Evolutionary conservation across 2,329 filamentous ascomycete genomes (phyloP), one percentile per base, ranked within the genome.

Genomic region (Aspergillus costaricaensis): DNA sequence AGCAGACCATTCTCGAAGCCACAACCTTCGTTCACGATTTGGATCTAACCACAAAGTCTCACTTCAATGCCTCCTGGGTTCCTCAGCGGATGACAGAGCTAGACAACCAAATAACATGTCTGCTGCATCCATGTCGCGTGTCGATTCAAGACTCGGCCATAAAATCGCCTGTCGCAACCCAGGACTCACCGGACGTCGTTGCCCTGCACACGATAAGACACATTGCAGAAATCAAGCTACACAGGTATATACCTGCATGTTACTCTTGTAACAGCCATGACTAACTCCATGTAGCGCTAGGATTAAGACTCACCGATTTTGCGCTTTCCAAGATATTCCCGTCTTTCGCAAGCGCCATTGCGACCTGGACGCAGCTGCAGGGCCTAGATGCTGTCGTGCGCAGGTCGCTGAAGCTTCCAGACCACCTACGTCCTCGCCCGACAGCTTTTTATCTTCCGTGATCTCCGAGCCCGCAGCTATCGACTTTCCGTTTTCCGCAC

Each of bases 241-340:
- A 65, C 48, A 67, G 61, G 66, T 67, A 60, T 15, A 47, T 38
- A 17, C 15, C 43, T 5, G 14, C 32, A 36, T 6, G 12, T 4
- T n/a, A 2, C 7, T 2, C 23, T 36, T 5, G 7, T n/a, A 10
- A 3, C 43, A 25, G 41, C 2, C 36, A 21, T 19, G 43, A n/a
- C 57, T 38, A 4, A 59, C n/a, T 23, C 14, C 32, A 14, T 43
- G 14, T 25, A 74, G 70, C 36, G 70, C 71, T 15, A 63, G 68
- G n/a, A 71, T 74, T 27, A 74, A 73, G 58, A 55, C 68, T 4
- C 69, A 74, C 55, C 67, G 71, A n/a, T 68, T 71, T 38, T 64
- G 66, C 17, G 71, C 71, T 8, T 74, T 74, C 58, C 65, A 62
- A 39, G 71, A 73, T 47, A 59, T 67, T 3, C 67, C 70, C 4